Evolutionary conservation across 345 rosid genomes (phyloP).

Genomic region (Salix koriyanagi): DNA sequence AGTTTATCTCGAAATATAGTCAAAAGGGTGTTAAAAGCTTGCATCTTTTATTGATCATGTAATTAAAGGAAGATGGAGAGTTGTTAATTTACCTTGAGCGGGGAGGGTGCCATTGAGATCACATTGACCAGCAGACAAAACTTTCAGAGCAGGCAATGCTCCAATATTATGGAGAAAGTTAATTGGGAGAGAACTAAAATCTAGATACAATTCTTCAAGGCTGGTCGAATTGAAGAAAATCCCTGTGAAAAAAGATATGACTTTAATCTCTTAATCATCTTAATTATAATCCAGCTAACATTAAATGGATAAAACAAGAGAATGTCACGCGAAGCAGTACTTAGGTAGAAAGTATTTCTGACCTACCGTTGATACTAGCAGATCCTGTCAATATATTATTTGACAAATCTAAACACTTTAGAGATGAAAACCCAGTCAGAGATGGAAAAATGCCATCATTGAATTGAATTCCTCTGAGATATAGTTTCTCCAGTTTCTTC

Average conservation of each 20-base stretch:
- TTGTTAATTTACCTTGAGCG: not conserved
- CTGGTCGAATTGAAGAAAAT: not conserved
- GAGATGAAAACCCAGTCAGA: too few relatives aligned
- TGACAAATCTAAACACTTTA: not conserved
- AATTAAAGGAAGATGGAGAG: not conserved
- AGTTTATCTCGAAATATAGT: not conserved
- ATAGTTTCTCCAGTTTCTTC: too few relatives aligned
- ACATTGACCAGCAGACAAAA: not conserved
- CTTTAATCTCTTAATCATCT: too few relatives aligned
- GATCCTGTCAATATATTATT: not conserved
- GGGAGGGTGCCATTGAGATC: not conserved
- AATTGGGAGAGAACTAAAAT: not conserved
- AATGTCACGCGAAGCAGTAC: too few relatives aligned
- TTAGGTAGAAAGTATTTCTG: too few relatives aligned
- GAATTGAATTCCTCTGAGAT: too few relatives aligned
- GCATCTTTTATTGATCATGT: not conserved
- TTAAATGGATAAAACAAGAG: too few relatives aligned
- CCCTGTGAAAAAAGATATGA: not conserved
- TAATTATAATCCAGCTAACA: too few relatives aligned
- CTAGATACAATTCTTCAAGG: not conserved
- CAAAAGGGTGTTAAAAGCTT: not conserved
- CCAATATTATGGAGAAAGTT: not conserved
- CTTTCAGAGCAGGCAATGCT: not conserved
- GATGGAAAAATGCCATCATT: too few relatives aligned
- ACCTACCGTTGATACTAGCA: not conserved